Percentiles rank a stretch among this genome's conserved stretches.
Evolutionary conservation across 1,284 basidiomycete species (phyloP).

Genomic region (Chiua sp.): DNA sequence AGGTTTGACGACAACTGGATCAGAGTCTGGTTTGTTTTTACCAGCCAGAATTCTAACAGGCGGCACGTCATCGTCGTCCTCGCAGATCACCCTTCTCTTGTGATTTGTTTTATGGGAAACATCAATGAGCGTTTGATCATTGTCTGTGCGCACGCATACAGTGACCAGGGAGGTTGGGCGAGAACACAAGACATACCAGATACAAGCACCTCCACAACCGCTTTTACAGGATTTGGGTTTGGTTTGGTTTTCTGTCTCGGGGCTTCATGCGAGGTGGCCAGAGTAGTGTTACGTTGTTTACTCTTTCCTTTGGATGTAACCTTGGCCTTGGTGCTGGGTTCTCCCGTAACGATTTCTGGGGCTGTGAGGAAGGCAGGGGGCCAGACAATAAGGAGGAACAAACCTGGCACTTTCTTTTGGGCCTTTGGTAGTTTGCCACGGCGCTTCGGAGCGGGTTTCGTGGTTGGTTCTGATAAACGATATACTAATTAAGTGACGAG

Average conservation of each 20-base stretch:
- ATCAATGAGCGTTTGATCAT: constrained; percentile 33
- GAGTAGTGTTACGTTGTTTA: constrained; percentile 2
- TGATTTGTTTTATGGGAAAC: constrained; percentile 14
- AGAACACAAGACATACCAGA: constrained; percentile 19
- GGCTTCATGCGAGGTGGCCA: constrained; percentile 5
- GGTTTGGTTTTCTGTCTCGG: constrained; percentile 8
- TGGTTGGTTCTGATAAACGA: neutral
- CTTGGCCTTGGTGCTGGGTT: constrained; percentile 6
- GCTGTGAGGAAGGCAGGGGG: neutral
- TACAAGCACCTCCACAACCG: constrained; percentile 6
- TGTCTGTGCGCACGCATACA: constrained; percentile 23
- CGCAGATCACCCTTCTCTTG: neutral
- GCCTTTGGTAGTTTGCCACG: constrained; percentile 15
- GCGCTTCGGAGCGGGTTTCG: constrained; percentile 22
- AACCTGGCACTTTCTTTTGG: constrained; percentile 14
- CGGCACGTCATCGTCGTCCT: constrained; percentile 2
- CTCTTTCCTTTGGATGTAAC: constrained; percentile 16
- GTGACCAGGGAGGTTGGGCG: neutral
- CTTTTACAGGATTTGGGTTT: constrained; percentile 12
- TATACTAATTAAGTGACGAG: neutral
- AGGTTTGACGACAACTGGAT: neutral
- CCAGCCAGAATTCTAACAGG: constrained; percentile 2
- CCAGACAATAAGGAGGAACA: neutral
- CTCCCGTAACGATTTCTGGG: constrained; percentile 8
- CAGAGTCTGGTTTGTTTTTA: neutral